Evolutionary conservation across 352 stramenopile species (phyloP).

Genomic region (Chrysophaeum taylorii): DNA sequence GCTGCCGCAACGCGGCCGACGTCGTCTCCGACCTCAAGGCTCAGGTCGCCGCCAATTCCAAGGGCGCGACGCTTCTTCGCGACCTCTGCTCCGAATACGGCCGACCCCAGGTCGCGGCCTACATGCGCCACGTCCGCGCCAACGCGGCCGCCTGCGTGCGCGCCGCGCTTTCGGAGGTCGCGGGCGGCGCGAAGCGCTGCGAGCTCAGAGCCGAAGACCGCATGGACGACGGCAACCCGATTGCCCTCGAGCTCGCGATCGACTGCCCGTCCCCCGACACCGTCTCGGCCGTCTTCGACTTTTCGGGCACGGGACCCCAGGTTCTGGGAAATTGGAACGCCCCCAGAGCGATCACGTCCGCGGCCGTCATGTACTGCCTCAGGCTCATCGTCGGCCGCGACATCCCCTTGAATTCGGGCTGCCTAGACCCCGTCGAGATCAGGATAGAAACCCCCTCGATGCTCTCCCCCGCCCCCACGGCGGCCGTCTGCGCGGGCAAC

Average conservation of each 20-base stretch:
- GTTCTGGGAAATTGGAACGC: conserved; percentile 97
- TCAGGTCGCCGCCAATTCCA: conserved; percentile 95
- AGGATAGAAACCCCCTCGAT: conserved; percentile 84
- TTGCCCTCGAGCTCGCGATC: conserved; percentile 88
- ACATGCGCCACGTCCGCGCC: conserved; percentile 97
- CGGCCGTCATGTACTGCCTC: conserved; percentile 96
- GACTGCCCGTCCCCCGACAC: conserved; percentile 65
- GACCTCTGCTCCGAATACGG: conserved; percentile 88
- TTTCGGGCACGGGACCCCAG: conserved; percentile 88
- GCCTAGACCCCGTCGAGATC: conserved; percentile 87
- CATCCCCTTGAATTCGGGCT: conserved; percentile 89
- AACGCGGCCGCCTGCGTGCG: conserved; percentile 87
- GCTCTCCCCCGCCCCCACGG: conserved; percentile 83
- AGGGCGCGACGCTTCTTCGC: conserved; percentile 84
- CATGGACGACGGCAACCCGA: conserved; percentile 96
- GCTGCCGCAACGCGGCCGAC: conserved; percentile 89
- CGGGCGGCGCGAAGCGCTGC: conserved; percentile 32
- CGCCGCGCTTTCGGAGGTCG: conserved; percentile 86
- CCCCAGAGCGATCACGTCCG: conserved; percentile 92
- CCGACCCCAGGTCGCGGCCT: conserved; percentile 82
- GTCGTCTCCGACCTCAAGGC: conserved; percentile 93
- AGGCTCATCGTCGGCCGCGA: conserved; percentile 82
- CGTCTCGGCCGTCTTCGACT: conserved; percentile 89
- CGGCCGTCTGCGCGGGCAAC: conserved; percentile 94
- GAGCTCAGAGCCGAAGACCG: conserved; percentile 85